Conservation (phyloP, 2,329 filamentous ascomycete species). For the Graphium sp. region DNA sequence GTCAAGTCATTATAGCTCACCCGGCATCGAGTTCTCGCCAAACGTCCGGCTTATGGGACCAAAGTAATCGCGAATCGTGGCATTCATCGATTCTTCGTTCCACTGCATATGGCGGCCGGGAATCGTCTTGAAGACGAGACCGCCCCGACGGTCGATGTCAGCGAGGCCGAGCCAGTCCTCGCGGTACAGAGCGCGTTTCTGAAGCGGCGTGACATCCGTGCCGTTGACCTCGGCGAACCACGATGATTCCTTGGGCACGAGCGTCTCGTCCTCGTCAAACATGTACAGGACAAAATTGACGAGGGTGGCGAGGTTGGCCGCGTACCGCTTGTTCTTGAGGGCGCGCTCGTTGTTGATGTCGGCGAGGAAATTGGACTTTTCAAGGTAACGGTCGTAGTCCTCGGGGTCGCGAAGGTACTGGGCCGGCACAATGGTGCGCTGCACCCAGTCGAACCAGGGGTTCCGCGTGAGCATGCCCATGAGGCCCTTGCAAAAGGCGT, state of each 20-base stretch:
- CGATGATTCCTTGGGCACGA: slow-evolving; percentile 75
- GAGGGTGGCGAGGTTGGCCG: slow-evolving; percentile 48
- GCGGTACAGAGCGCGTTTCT: slow-evolving; percentile 56
- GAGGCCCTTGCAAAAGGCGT: slow-evolving; percentile 69
- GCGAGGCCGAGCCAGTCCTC: slow-evolving; percentile 90
- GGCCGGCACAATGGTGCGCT: slow-evolving; percentile 69
- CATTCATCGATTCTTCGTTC: slow-evolving; percentile 43
- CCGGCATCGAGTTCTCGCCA: slow-evolving; percentile 8
- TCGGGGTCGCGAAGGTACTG: slow-evolving; percentile 77
- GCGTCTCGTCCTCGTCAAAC: slow-evolving; percentile 73
- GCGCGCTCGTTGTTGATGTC: slow-evolving; percentile 89
- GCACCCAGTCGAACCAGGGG: slow-evolving; percentile 65
- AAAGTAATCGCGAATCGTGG: slow-evolving; percentile 51
- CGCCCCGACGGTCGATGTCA: slow-evolving; percentile 61
- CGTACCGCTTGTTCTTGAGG: slow-evolving; percentile 60
- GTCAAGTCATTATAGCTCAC: slow-evolving; percentile 25
- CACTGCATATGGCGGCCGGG: slow-evolving; percentile 77
- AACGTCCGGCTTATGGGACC: slow-evolving; percentile 29
- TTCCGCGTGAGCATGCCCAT: slow-evolving; percentile 64
- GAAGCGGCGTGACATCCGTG: slow-evolving; percentile 49
- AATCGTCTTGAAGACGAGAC: slow-evolving; percentile 55
- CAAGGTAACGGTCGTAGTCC: slow-evolving; percentile 57
- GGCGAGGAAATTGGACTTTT: slow-evolving; percentile 72
- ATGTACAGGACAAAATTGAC: slow-evolving; percentile 77
- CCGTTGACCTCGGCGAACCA: slow-evolving; percentile 83